These are phyloP conservation scores for Adansonia gregorii DNA, from an alignment of 441 rosid genomes.

Conservation along the genomic window DNA sequence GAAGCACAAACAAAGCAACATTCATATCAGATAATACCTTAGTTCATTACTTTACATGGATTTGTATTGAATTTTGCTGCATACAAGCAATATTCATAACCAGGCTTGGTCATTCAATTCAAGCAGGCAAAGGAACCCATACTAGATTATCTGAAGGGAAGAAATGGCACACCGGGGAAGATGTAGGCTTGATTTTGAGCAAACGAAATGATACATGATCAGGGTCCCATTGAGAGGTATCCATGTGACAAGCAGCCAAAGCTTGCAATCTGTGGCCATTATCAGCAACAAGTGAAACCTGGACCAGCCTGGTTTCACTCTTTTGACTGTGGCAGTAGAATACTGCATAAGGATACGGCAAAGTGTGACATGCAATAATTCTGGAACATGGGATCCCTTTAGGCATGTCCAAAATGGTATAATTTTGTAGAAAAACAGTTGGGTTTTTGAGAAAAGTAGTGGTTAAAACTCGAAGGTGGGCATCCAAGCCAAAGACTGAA, in stretches of 20 bases:
- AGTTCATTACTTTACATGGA: background rate
- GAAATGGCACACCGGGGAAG: slow-evolving; percentile 75
- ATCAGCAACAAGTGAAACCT: slow-evolving; percentile 49
- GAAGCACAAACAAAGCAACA: background rate
- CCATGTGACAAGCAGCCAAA: slow-evolving; percentile 70
- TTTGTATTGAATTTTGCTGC: background rate
- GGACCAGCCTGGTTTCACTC: slow-evolving; percentile 47
- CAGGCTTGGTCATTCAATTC: background rate
- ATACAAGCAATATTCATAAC: background rate
- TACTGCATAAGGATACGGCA: slow-evolving; percentile 80
- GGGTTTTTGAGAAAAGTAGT: slow-evolving; percentile 35
- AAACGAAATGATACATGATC: slow-evolving; percentile 65
- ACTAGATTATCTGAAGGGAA: slow-evolving; percentile 64
- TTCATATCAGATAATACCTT: background rate
- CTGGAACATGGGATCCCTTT: slow-evolving; percentile 40
- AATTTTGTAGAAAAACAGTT: slow-evolving; percentile 42
- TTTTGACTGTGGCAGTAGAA: slow-evolving; percentile 71
- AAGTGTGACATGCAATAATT: slow-evolving; percentile 65
- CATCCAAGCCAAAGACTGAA: slow-evolving; percentile 42
- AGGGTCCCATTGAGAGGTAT: slow-evolving; percentile 70
- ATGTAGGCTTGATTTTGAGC: slow-evolving; percentile 55
- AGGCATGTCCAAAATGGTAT: slow-evolving; percentile 51
- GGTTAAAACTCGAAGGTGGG: slow-evolving; percentile 44
- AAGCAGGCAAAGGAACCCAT: slow-evolving; percentile 48
- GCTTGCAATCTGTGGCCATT: slow-evolving; percentile 56